These are phyloP conservation scores for Talaromyces amestolkiae DNA, from an alignment of 2,329 filamentous ascomycete genomes.

Conservation along the genomic window DNA sequence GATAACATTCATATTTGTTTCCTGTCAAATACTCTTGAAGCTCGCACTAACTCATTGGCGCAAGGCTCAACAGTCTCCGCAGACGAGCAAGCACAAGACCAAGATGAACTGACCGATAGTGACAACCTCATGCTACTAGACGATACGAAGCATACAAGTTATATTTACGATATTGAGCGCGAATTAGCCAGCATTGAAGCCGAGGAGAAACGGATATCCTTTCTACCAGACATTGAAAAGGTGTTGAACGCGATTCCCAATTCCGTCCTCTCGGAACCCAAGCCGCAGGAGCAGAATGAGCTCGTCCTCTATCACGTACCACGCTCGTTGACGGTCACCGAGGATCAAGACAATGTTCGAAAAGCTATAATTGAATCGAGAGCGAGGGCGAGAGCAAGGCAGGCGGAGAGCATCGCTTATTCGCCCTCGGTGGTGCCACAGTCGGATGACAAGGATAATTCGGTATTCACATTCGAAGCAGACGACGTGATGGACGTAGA, in stretches of 20 bases:
- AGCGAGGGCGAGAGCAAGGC: slow-evolving; percentile 60
- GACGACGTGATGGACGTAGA: slow-evolving; percentile 15
- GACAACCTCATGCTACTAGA: slow-evolving; percentile 76
- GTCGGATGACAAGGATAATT: slow-evolving; percentile 1
- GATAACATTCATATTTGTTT: neutral
- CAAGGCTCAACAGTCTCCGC: slow-evolving; percentile 6
- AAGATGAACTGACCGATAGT: slow-evolving; percentile 16
- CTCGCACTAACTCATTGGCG: slow-evolving; percentile 7
- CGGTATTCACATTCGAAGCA: neutral
- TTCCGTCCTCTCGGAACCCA: slow-evolving; percentile 56
- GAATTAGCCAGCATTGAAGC: slow-evolving; percentile 71
- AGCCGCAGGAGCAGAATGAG: slow-evolving; percentile 52
- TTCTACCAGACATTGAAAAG: slow-evolving; percentile 82
- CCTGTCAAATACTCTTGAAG: neutral
- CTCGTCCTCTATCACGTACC: slow-evolving; percentile 83
- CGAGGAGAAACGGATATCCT: slow-evolving; percentile 63
- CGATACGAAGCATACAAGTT: slow-evolving; percentile 81
- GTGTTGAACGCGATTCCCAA: slow-evolving; percentile 70
- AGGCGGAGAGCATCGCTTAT: slow-evolving; percentile 22
- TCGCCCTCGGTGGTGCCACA: neutral
- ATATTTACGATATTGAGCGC: slow-evolving; percentile 85
- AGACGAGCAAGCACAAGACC: slow-evolving; percentile 6
- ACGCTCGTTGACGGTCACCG: slow-evolving; percentile 69
- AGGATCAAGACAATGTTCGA: slow-evolving; percentile 70
- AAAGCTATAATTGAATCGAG: slow-evolving; percentile 81